A percentile compares a stretch with the other conserved stretches of the same genome.
Conservation (phyloP, 805 yeast species). For the Candida nitratophila region DNA sequence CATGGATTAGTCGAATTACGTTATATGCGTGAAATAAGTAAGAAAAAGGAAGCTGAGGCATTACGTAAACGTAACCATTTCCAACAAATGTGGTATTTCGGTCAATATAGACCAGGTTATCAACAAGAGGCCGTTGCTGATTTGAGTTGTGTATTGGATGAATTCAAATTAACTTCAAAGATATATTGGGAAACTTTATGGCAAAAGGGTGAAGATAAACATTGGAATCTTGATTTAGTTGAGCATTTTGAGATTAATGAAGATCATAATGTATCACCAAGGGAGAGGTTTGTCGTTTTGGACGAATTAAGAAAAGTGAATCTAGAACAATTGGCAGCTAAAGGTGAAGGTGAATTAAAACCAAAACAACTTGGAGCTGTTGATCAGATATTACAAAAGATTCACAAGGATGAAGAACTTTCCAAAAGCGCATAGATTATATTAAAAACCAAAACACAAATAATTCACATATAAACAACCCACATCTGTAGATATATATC, state of each 20-base stretch:
- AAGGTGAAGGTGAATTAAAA: neutral
- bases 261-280: constrained; percentile 44
- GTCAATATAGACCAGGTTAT: constrained; percentile 84
- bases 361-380: neutral
- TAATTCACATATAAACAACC: no score
- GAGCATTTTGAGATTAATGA: constrained; percentile 51
- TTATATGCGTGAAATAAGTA: constrained; percentile 60
- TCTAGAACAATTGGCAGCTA: constrained; percentile 2
- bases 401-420: neutral
- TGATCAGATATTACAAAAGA: no score
- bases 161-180: constrained; percentile 40
- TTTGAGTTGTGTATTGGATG: constrained; percentile 61
- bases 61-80: constrained; percentile 67
- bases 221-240: constrained; percentile 60
- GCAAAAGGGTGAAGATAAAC: constrained; percentile 74
- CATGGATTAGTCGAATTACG: constrained; percentile 70
- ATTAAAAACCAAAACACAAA: no score
- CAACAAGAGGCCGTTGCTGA: constrained; percentile 91
- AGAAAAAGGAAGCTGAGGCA: constrained; percentile 50
- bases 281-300: constrained; percentile 61
- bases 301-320: constrained; percentile 44
- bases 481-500: neutral
- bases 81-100: constrained; percentile 81
- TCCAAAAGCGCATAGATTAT: neutral
- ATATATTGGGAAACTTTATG: constrained; percentile 81